phyloP scores from a whole-genome alignment of 495 filamentous ascomycete species.

The Penicillium diatomitis region DNA sequence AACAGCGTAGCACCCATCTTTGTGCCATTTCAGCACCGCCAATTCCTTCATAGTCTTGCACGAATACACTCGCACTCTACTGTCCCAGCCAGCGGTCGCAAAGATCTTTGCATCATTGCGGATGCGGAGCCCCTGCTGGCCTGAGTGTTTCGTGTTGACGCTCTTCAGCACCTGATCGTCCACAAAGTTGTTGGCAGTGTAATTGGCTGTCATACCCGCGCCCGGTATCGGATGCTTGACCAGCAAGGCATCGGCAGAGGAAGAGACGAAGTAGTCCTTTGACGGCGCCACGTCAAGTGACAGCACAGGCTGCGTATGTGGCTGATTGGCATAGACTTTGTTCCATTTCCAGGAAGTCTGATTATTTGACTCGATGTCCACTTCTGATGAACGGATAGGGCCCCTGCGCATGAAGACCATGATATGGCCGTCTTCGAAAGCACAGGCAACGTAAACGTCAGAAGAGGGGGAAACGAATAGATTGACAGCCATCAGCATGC shows the following conservation, averaged over 20 bases:
- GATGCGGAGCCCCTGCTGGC: slow-evolving; percentile 74
- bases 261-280: slow-evolving; percentile 62
- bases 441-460: slow-evolving; percentile 51
- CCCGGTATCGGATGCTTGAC: slow-evolving; percentile 52
- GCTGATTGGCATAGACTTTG: slow-evolving; percentile 52
- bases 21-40: slow-evolving; percentile 93
- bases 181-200: slow-evolving; percentile 9
- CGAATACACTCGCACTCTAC: slow-evolving; percentile 69
- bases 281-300: slow-evolving; percentile 58
- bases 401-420: slow-evolving; percentile 42
- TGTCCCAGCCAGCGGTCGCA: slow-evolving; percentile 91
- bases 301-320: slow-evolving; percentile 78
- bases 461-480: slow-evolving; percentile 37
- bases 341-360: slow-evolving; percentile 43
- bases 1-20: slow-evolving; percentile 78
- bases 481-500: slow-evolving; percentile 85
- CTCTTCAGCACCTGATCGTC: slow-evolving; percentile 42
- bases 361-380: neutral
- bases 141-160: slow-evolving; percentile 74
- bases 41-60: slow-evolving; percentile 75
- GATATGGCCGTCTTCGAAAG: slow-evolving; percentile 79
- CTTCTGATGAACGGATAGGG: slow-evolving; percentile 1
- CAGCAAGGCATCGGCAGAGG: slow-evolving; percentile 67
- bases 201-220: slow-evolving; percentile 2
- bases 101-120: slow-evolving; percentile 76